phyloP scores from a whole-genome alignment of 1,284 basidiomycete genomes.

The Sanghuangporus baumii region DNA sequence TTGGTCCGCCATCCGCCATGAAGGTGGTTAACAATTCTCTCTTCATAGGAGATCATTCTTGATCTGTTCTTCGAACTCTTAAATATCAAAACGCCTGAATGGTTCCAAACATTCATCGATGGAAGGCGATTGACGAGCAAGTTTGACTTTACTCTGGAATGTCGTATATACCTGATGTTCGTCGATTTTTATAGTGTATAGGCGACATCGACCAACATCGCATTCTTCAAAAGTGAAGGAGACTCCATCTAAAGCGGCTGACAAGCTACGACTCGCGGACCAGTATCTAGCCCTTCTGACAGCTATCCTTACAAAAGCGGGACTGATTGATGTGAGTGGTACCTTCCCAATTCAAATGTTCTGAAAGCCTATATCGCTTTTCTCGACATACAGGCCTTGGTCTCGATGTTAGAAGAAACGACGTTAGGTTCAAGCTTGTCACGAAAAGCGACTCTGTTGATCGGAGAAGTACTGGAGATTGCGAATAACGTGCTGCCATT shows the following conservation, averaged over 20 bases:
- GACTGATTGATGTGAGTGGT: slow-evolving; percentile 71
- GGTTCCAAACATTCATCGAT: slow-evolving; percentile 87
- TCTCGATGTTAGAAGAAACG: slow-evolving; percentile 76
- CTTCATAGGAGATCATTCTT: slow-evolving; percentile 77
- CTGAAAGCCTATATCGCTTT: neutral
- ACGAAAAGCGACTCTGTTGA: slow-evolving; percentile 86
- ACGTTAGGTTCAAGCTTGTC: slow-evolving; percentile 64
- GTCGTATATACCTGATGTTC: neutral
- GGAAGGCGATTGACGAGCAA: slow-evolving; percentile 81
- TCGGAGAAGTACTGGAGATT: slow-evolving; percentile 87
- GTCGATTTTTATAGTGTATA: slow-evolving; percentile 53
- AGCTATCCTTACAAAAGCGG: slow-evolving; percentile 82
- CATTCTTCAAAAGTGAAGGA: slow-evolving; percentile 29
- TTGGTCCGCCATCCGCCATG: neutral
- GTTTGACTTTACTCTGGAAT: neutral
- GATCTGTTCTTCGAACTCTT: slow-evolving; percentile 95
- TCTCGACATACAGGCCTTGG: slow-evolving; percentile 60
- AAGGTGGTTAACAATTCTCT: slow-evolving; percentile 8
- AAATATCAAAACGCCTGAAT: slow-evolving; percentile 84
- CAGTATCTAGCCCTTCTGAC: slow-evolving; percentile 92
- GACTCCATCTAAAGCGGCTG: slow-evolving; percentile 38
- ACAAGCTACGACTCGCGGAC: slow-evolving; percentile 79
- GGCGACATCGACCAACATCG: slow-evolving; percentile 38
- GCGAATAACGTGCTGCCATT: slow-evolving; percentile 88
- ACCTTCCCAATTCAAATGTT: neutral